These are phyloP conservation scores for Aspergillus sclerotiicarbonarius DNA, from an alignment of 495 filamentous ascomycete species.

Conservation along the genomic window DNA sequence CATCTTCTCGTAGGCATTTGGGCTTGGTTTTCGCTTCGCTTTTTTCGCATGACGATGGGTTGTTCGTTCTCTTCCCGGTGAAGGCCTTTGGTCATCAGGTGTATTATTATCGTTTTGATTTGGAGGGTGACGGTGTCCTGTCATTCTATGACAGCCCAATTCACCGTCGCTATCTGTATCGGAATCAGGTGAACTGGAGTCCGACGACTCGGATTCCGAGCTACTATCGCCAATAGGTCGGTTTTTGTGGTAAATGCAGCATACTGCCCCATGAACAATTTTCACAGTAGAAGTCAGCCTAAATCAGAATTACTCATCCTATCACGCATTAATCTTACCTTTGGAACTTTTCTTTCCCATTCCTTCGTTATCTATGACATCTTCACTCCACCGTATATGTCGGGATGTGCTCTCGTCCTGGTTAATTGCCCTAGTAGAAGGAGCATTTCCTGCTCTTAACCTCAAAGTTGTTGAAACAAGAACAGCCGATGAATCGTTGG, in stretches of 20 bases:
- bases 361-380: constrained; percentile 95
- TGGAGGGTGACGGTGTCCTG: constrained; percentile 12
- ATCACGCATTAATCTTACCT: constrained; percentile 50
- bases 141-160: constrained; percentile 27
- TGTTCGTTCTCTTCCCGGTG: constrained; percentile 25
- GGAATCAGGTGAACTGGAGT: constrained; percentile 61
- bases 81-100: constrained; percentile 25
- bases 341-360: constrained; percentile 92
- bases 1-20: constrained; percentile 95
- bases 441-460: constrained; percentile 34
- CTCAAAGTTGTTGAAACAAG: constrained; percentile 31
- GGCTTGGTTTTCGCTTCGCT: constrained; percentile 58
- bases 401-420: constrained; percentile 27
- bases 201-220: constrained; percentile 66
- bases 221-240: constrained; percentile 81
- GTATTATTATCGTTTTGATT: constrained; percentile 16
- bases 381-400: constrained; percentile 84
- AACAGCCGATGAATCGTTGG: constrained; percentile 13
- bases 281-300: neutral
- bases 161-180: constrained; percentile 60
- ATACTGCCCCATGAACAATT: constrained; percentile 56
- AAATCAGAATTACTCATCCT: neutral
- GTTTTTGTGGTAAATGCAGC: constrained; percentile 95
- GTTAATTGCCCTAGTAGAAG: constrained; percentile 4
- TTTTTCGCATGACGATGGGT: constrained; percentile 9